phyloP scores from a whole-genome alignment of 441 rosid genomes.

The Isatis lusitanica region DNA sequence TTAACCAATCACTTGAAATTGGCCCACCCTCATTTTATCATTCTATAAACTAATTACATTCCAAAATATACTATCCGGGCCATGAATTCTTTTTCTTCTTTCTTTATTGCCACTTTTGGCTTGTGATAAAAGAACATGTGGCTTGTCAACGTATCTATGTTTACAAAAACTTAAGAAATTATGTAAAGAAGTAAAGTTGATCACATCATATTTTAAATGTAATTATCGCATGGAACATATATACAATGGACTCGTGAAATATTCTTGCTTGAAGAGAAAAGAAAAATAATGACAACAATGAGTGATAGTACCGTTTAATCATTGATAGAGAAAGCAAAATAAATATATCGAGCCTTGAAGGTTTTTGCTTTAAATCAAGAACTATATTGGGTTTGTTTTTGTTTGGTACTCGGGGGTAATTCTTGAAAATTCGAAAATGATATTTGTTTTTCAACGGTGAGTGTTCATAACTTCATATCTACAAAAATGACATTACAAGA shows the following conservation, averaged over 20 bases:
- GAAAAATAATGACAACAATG: constrained; percentile 32
- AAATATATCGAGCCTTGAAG: neutral
- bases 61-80: neutral
- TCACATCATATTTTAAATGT: constrained; percentile 11
- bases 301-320: constrained; percentile 40
- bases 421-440: neutral
- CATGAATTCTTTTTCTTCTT: neutral
- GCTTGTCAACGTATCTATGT: constrained; percentile 39
- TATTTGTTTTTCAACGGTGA: neutral
- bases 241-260: constrained; percentile 24
- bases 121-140: constrained; percentile 38
- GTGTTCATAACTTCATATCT: neutral
- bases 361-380: neutral
- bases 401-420: neutral
- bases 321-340: constrained; percentile 17
- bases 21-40: constrained; percentile 4
- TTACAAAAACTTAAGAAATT: constrained; percentile 1
- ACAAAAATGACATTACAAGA: neutral
- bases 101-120: constrained; percentile 32
- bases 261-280: constrained; percentile 7
- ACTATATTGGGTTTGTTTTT: neutral
- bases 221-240: constrained; percentile 6
- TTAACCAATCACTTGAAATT: constrained; percentile 28
- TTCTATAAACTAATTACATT: neutral
- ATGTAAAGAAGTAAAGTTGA: constrained; percentile 21